Conservation (phyloP, 2,329 filamentous ascomycete genomes). For the Teratosphaeriaceae sp. region DNA sequence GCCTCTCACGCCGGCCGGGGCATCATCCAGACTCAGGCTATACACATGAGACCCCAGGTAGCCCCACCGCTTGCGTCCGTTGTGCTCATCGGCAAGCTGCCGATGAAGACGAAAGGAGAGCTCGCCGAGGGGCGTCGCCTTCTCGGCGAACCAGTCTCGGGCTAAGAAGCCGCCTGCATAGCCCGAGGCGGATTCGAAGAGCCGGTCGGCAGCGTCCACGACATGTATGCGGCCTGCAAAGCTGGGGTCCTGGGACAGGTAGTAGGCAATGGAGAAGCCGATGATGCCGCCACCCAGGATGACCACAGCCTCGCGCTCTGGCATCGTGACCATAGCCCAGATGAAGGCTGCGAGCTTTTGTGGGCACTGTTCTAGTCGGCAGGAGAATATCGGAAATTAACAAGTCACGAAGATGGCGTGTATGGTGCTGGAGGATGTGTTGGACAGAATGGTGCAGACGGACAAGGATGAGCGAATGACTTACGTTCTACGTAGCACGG, state of each 20-base stretch:
- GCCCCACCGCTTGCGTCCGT: slow-evolving; percentile 1
- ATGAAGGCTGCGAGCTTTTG: no score
- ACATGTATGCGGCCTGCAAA: slow-evolving; percentile 1
- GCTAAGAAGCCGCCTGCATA: slow-evolving; percentile 2
- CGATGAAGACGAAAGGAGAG: slow-evolving; percentile 1
- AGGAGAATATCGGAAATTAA: no score
- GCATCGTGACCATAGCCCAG: not conserved
- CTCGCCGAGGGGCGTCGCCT: not conserved
- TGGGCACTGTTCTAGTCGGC: no score
- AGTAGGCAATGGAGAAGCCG: slow-evolving; percentile 2
- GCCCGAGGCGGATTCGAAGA: slow-evolving; percentile 1
- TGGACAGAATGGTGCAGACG: no score
- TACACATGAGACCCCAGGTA: slow-evolving; percentile 2
- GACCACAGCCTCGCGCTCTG: not conserved
- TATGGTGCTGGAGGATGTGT: no score
- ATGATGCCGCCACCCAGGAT: slow-evolving; percentile 5
- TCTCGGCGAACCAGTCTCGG: slow-evolving; percentile 3
- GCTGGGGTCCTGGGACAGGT: not conserved
- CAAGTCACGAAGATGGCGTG: no score
- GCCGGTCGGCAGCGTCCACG: slow-evolving; percentile 1
- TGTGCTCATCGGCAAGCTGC: not conserved
- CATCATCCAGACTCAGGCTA: not conserved
- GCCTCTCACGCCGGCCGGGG: not conserved
- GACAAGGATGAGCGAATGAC: no score
- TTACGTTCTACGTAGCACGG: no score